These are phyloP conservation scores for Ampelomyces quisqualis DNA, from an alignment of 2,329 filamentous ascomycete genomes.

Conservation along the genomic window DNA sequence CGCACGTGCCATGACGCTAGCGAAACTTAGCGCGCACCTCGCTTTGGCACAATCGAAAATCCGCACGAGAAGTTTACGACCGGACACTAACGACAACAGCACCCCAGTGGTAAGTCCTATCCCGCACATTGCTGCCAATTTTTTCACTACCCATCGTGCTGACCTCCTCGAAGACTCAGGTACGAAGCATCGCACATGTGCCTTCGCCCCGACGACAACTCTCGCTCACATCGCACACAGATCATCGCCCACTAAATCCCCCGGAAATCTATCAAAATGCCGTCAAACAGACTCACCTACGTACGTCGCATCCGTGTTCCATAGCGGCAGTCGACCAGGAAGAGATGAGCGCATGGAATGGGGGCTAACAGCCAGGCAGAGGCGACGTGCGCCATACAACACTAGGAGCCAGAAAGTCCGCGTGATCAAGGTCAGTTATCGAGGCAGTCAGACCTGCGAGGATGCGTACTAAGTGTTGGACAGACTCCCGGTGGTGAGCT, in stretches of 20 bases:
- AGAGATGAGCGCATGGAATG: neutral
- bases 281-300: slow-evolving; percentile 58
- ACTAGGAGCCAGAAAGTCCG: slow-evolving; percentile 96
- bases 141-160: slow-evolving; percentile 9
- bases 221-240: slow-evolving; percentile 32
- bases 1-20: slow-evolving; percentile 10
- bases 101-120: slow-evolving; percentile 36
- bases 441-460: neutral
- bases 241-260: slow-evolving; percentile 36
- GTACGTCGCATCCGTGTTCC: slow-evolving; percentile 46
- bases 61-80: slow-evolving; percentile 1
- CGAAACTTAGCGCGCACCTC: neutral
- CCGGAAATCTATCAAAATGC: slow-evolving; percentile 52
- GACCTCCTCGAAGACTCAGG: slow-evolving; percentile 25
- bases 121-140: slow-evolving; percentile 17
- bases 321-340: neutral
- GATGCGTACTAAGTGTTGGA: slow-evolving; percentile 28
- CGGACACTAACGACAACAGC: slow-evolving; percentile 31
- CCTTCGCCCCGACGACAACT: slow-evolving; percentile 7
- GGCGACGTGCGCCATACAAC: slow-evolving; percentile 75
- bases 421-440: slow-evolving; percentile 38
- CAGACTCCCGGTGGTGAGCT: slow-evolving; percentile 97
- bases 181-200: slow-evolving; percentile 18
- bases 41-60: slow-evolving; percentile 1
- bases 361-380: slow-evolving; percentile 48